Percentiles rank a stretch among this genome's conserved stretches.
phyloP scores from a whole-genome alignment of 2,329 filamentous ascomycete genomes.

The Penicillium sp. region DNA sequence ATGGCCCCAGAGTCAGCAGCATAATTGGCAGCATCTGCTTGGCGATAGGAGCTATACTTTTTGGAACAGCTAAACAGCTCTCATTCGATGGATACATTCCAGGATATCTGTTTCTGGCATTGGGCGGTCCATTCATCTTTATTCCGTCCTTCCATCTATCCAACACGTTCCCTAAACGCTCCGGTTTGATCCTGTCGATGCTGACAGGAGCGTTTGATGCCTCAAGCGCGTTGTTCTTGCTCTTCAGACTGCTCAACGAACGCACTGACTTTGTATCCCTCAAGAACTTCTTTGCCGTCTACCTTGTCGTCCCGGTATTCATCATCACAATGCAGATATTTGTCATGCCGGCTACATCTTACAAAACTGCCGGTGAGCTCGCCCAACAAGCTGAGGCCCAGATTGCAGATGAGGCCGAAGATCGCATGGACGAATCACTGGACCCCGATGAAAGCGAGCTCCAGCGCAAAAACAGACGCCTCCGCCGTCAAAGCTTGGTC shows the following conservation, averaged over 20 bases:
- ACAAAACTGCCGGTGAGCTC: conserved; percentile 83
- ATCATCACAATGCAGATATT: conserved; percentile 69
- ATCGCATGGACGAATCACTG: conserved; percentile 58
- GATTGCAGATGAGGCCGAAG: conserved; percentile 55
- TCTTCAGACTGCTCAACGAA: conserved; percentile 72
- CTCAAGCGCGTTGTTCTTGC: conserved; percentile 74
- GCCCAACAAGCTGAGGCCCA: conserved; percentile 67
- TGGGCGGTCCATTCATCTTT: conserved; percentile 80
- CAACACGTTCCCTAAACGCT: conserved; percentile 76
- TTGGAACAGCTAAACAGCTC: conserved; percentile 66
- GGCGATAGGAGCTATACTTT: conserved; percentile 67
- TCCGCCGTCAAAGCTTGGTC: conserved; percentile 63
- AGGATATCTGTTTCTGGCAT: conserved; percentile 73
- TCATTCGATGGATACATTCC: conserved; percentile 74
- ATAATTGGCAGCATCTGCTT: conserved; percentile 71
- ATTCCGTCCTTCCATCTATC: conserved; percentile 83
- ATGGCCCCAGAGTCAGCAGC: conserved; percentile 75
- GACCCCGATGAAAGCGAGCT: conserved; percentile 50
- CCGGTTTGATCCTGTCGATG: conserved; percentile 76
- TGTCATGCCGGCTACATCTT: conserved; percentile 73
- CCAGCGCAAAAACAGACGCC: conserved; percentile 56
- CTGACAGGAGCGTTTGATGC: conserved; percentile 82
- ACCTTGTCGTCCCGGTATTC: conserved; percentile 68
- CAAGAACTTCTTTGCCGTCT: conserved; percentile 69
- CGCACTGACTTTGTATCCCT: conserved; percentile 62